Evolutionary conservation across 192 early-diverging fungal species (phyloP), one percentile per base, ranked within the genome.

Genomic region (Linnemannia exigua): DNA sequence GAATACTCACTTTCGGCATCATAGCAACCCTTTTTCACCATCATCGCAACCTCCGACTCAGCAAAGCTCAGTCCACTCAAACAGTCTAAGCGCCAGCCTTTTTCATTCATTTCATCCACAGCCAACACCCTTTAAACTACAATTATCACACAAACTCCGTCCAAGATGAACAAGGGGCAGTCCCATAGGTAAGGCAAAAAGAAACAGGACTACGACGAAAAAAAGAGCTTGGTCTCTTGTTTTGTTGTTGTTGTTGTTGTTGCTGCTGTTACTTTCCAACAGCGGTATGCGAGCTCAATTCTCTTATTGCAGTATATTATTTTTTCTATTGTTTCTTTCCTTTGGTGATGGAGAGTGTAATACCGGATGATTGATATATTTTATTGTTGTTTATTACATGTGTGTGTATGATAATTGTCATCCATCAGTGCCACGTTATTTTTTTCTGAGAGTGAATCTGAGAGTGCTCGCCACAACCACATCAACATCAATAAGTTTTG

Each of bases 401-500:
- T 63, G 58, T 12, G 14, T 63, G 41, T 33, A 20, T 12, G 31
- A 22, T 61, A 14, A 25, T 14, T 52, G 50, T 12, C 37, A 54
- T 73, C 20, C 25, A 25, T 33, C 67, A 31, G 22, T 70, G 77
- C 69, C 69, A 58, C 69, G 69, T 79, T 79, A 71, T 79, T 79
- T 71, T 71, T 47, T 70, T 33, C 37, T 19, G 14, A 28, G 58
- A 61, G 58, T 25, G 58, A 31, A 25, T 63, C 6, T 63, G 28
- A 28, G 25, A 51, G 50, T 28, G 54, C 3, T 20, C n/a, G 54
- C 8, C 5, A 25, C 25, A 63, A n/a, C 28, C 12, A 51, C 50
- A 17, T 2, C 28, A 63, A 33, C 58, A 63, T 44, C 3, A 31
- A 28, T n/a, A 31, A 31, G 11, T 12, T n/a, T n/a, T 63, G 58